phyloP scores from a whole-genome alignment of 768 basidiomycete genomes.

The Mycena maculata region DNA sequence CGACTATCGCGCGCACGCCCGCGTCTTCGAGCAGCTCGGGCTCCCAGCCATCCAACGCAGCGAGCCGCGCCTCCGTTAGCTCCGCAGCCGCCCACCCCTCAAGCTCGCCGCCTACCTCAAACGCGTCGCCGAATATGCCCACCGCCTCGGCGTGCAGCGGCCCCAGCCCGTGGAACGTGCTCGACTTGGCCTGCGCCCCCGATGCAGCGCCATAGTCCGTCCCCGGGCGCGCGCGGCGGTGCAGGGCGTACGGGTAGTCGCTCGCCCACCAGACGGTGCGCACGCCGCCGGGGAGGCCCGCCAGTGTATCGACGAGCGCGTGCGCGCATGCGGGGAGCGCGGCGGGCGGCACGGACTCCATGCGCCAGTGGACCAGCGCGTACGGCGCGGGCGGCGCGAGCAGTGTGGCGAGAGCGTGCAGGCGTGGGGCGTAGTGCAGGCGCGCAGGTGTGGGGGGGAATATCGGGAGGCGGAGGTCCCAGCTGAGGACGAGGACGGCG shows the following conservation, averaged over 20 bases:
- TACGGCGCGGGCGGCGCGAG: slow-evolving; percentile 54
- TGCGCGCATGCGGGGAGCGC: slow-evolving; percentile 61
- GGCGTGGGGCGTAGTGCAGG: slow-evolving; percentile 56
- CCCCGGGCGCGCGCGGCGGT: slow-evolving; percentile 19
- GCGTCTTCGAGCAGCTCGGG: slow-evolving; percentile 55
- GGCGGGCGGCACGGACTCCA: slow-evolving; percentile 59
- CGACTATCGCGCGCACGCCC: slow-evolving; percentile 65
- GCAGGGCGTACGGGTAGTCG: slow-evolving; percentile 57
- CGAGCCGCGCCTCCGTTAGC: slow-evolving; percentile 48
- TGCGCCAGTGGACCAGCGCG: slow-evolving; percentile 67
- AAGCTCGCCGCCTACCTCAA: slow-evolving; percentile 54
- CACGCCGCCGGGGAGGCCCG: slow-evolving; percentile 47
- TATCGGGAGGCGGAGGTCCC: slow-evolving; percentile 62
- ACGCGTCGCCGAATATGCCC: slow-evolving; percentile 55
- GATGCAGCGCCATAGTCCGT: slow-evolving; percentile 5
- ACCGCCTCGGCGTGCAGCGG: slow-evolving; percentile 60
- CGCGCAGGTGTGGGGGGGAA: slow-evolving; percentile 43
- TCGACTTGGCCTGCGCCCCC: slow-evolving; percentile 44
- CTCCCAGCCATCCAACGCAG: slow-evolving; percentile 34
- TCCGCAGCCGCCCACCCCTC: slow-evolving; percentile 57
- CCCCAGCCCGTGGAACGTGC: slow-evolving; percentile 59
- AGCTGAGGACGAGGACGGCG: slow-evolving; percentile 64
- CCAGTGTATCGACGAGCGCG: slow-evolving; percentile 59
- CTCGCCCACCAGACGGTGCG: slow-evolving; percentile 66
- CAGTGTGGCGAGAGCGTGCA: slow-evolving; percentile 54